These are phyloP conservation scores for Megacollybia platyphylla DNA, from an alignment of 1,284 basidiomycete genomes.

Conservation along the genomic window DNA sequence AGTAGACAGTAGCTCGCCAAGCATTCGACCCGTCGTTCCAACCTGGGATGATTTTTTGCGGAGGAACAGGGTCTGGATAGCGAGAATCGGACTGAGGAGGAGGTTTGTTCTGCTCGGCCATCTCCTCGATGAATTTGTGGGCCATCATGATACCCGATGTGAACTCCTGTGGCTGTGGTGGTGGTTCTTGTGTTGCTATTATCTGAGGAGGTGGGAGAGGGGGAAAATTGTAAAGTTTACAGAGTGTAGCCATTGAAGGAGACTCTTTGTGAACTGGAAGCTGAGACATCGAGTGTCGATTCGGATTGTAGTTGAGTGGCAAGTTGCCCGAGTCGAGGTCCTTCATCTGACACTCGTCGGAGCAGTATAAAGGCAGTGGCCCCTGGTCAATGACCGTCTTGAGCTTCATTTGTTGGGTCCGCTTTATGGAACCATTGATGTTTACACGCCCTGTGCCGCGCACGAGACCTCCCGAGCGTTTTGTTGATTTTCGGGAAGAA, in stretches of 20 bases:
- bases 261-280: constrained; percentile 13
- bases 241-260: constrained; percentile 36
- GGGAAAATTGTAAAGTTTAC: constrained; percentile 40
- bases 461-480: neutral
- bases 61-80: constrained; percentile 11
- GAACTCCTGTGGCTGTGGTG: constrained; percentile 24
- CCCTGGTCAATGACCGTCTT: constrained; percentile 1
- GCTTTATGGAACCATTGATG: neutral
- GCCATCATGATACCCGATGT: constrained; percentile 58
- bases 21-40: constrained; percentile 58
- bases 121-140: constrained; percentile 32
- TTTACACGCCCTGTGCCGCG: constrained; percentile 1
- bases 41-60: constrained; percentile 37
- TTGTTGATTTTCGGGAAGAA: neutral
- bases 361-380: constrained; percentile 1
- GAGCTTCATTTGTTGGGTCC: neutral
- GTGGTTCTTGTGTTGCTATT: constrained; percentile 7
- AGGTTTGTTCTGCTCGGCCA: neutral
- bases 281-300: neutral
- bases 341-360: constrained; percentile 1
- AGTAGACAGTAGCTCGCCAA: constrained; percentile 51
- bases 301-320: neutral
- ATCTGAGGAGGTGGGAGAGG: constrained; percentile 36
- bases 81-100: constrained; percentile 7
- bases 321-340: neutral